Evolutionary conservation across 306 rosid genomes (phyloP), one percentile per base, ranked within the genome.

Genomic region (Vigna trinervia): DNA sequence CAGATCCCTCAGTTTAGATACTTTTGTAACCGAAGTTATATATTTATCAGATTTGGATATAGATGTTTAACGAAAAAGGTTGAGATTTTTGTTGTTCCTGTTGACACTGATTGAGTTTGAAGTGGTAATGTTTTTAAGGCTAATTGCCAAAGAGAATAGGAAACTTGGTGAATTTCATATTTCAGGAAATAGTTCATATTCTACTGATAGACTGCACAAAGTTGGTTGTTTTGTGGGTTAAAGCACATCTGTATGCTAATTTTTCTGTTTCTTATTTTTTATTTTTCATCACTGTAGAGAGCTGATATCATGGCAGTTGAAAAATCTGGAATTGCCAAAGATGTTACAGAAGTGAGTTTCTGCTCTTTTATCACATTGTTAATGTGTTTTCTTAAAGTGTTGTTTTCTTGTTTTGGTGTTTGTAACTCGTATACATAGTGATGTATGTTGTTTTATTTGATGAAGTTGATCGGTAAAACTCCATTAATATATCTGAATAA

Each of bases 401-500:
- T n/a, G 4, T 38, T 36, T 30, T 23, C 48, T 52, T 39, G 12
- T 65, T 19, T 62, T 12, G 28, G 64, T 56, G 67, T 69, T 77
- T 68, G 53, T 79, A 2, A 66, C 78, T 64, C 38, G 8, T 64
- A 47, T 30, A 17, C 14, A 46, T 14, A 50, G 15, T 20, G 46
- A 52, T 60, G 6, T 4, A 32, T n/a, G 65, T 32, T 74, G 50
- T 28, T 67, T 67, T 66, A 11, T 65, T 32, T 71, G 4, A 14
- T 68, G 4, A 15, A 90, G 90, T 63, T 90, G 77, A 90, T 90
- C 75, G 94, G 94, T 9, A 85, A 90, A 54, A 88, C 92, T 53
- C 94, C 94, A 56, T 67, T 90, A 78, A 89, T 88, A 14, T 88
- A 90, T 88, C 90, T 90, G 28, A 90, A 86, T 45, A 76, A 78